Percentiles rank a stretch among this genome's conserved stretches.
Evolutionary conservation across 306 rosid genomes (phyloP).

Genomic region (Hippophae rhamnoides): DNA sequence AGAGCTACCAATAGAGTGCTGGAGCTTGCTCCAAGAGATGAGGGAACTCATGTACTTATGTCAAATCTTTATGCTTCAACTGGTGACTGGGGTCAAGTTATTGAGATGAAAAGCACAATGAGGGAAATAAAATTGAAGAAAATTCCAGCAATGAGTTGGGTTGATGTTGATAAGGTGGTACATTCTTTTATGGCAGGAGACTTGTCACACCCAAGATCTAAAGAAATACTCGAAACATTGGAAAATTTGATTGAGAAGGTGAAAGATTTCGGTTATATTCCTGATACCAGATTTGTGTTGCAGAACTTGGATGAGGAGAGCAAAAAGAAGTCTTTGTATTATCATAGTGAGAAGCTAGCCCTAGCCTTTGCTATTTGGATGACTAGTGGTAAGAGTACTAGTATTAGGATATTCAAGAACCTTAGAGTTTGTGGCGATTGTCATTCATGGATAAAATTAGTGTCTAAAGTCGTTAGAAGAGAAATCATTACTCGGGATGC

Average conservation of each 20-base stretch:
- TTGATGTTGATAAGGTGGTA: slow-evolving; percentile 47
- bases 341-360: slow-evolving; percentile 65
- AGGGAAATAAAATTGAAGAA: slow-evolving; percentile 47
- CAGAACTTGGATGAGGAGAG: slow-evolving; percentile 49
- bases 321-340: slow-evolving; percentile 38
- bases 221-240: slow-evolving; percentile 20
- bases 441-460: slow-evolving; percentile 49
- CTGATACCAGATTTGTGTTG: slow-evolving; percentile 53
- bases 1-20: slow-evolving; percentile 33
- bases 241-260: slow-evolving; percentile 36
- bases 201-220: slow-evolving; percentile 30
- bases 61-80: slow-evolving; percentile 58
- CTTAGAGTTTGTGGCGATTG: slow-evolving; percentile 67
- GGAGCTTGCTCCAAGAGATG: slow-evolving; percentile 46
- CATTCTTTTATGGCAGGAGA: slow-evolving; percentile 73
- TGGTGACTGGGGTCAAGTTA: slow-evolving; percentile 59
- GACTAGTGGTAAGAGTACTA: slow-evolving; percentile 34
- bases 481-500: slow-evolving; percentile 53
- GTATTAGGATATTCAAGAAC: slow-evolving; percentile 55
- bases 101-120: slow-evolving; percentile 50
- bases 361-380: slow-evolving; percentile 50
- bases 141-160: slow-evolving; percentile 60
- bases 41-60: slow-evolving; percentile 49
- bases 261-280: slow-evolving; percentile 40
- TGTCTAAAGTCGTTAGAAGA: slow-evolving; percentile 40